Evolutionary conservation across 345 rosid genomes (phyloP), one percentile per base, ranked within the genome.

Genomic region (Orychophragmus violaceus): DNA sequence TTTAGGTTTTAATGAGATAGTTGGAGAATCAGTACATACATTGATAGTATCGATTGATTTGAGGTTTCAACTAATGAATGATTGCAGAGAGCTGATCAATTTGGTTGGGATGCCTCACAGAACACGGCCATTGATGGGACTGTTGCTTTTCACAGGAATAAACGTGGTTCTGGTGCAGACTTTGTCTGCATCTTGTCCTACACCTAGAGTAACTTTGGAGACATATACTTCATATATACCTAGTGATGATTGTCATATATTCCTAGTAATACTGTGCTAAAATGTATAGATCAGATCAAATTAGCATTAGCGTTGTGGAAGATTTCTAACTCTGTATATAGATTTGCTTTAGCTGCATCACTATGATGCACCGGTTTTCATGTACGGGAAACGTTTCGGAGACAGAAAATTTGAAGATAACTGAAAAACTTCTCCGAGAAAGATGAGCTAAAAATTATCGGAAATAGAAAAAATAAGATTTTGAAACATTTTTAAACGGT

Each of bases 171-270:
- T 82, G 78, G 86, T 79, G 41, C 62, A 76, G 0, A 82, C 64
- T 85, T 80, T 14, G 83, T 85, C 51, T 85, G 86, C 78, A 83
- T 83, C 76, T 81, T 61, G 48, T 87, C 90, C 55, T 83, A 62
- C 70, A 35, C 22, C 8, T 42, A 37, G 22, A 29, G 5, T 4
- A 53, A 9, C 59, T 42, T 53, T 46, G 39, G 59, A 16, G 7
- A 29, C 39, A 54, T 51, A 51, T 17, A 16, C 59, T 8, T 53
- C 36, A 14, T 52, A 51, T 45, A 3, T 46, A 19, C 21, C 17
- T 18, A 17, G 27, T 33, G 19, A 11, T 56, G 10, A 56, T 56
- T 16, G 24, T 42, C 22, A 11, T 42, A 8, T 41, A n/a, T n/a
- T n/a, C n/a, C n/a, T n/a, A n/a, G n/a, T n/a, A n/a, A n/a, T n/a